These are phyloP conservation scores for Coffea canephora DNA, from an alignment of 257 asterid species.

Conservation along the genomic window DNA sequence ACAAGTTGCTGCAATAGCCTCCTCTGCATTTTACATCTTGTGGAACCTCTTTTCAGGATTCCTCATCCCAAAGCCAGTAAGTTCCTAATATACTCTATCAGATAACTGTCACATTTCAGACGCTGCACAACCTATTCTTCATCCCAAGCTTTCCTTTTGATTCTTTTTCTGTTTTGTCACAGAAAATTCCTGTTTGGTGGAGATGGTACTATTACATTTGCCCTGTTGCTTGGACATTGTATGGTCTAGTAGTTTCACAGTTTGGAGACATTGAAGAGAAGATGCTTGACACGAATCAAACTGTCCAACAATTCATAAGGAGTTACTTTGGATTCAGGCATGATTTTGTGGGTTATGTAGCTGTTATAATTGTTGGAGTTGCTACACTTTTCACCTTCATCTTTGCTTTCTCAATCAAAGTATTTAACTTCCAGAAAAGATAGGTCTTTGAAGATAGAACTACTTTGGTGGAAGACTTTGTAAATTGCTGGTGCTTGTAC, in stretches of 20 bases:
- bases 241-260: constrained; percentile 20
- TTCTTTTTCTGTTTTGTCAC: not conserved
- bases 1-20: constrained; percentile 7
- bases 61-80: constrained; percentile 8
- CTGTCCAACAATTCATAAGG: constrained; percentile 53
- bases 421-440: constrained; percentile 70
- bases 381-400: constrained; percentile 51
- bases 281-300: constrained; percentile 30
- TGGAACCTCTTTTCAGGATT: constrained; percentile 21
- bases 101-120: not conserved
- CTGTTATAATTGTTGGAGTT: constrained; percentile 44
- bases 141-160: too few relatives aligned
- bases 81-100: not conserved
- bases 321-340: constrained; percentile 50
- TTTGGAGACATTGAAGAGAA: constrained; percentile 14
- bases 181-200: constrained; percentile 27
- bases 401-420: constrained; percentile 60
- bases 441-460: constrained; percentile 5
- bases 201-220: constrained; percentile 20
- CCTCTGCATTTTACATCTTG: constrained; percentile 10
- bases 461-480: too few relatives aligned
- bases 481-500: too few relatives aligned
- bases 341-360: constrained; percentile 60
- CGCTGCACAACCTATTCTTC: not conserved
- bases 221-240: constrained; percentile 19